Percentiles rank a stretch among this genome's conserved stretches.
Conservation (phyloP, 2,329 filamentous ascomycete species). For the Chaetomium olivaceum region DNA sequence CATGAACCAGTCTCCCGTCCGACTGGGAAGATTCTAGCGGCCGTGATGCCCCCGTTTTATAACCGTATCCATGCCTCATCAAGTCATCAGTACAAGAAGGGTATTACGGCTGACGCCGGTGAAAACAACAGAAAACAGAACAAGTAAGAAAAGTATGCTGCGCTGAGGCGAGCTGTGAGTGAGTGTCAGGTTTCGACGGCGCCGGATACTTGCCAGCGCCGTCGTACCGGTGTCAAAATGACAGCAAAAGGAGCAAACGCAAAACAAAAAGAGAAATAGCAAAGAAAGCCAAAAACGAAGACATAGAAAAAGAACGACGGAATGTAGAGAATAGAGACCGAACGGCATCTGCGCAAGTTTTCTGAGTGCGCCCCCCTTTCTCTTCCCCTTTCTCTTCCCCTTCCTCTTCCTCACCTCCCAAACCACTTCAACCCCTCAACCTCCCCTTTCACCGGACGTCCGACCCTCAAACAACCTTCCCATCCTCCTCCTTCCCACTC, state of each 20-base stretch:
- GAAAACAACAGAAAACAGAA: background rate
- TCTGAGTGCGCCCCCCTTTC: too few species aligned
- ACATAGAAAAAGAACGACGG: conserved; percentile 1
- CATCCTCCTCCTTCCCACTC: conserved; percentile 6
- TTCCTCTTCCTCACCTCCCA: background rate
- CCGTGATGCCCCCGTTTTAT: conserved; percentile 23
- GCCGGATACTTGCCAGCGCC: background rate
- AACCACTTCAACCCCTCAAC: background rate
- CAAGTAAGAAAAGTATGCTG: background rate
- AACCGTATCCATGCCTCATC: conserved; percentile 27
- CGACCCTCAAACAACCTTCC: conserved; percentile 6
- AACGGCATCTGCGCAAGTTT: background rate
- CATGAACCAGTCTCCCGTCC: conserved; percentile 2
- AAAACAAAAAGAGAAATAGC: background rate
- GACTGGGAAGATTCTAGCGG: conserved; percentile 12
- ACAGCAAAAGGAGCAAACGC: background rate
- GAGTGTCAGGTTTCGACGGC: background rate
- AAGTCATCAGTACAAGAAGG: conserved; percentile 15
- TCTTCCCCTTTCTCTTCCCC: too few species aligned
- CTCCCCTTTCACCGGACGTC: background rate
- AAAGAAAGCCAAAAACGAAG: background rate
- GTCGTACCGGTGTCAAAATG: background rate
- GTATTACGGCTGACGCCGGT: conserved; percentile 12
- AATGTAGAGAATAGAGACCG: background rate
- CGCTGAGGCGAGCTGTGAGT: background rate